A percentile compares a stretch with the other conserved stretches of the same genome.
These are phyloP conservation scores for Cocos nucifera DNA, from an alignment of 176 grass and related monocot genomes.

Conservation along the genomic window DNA sequence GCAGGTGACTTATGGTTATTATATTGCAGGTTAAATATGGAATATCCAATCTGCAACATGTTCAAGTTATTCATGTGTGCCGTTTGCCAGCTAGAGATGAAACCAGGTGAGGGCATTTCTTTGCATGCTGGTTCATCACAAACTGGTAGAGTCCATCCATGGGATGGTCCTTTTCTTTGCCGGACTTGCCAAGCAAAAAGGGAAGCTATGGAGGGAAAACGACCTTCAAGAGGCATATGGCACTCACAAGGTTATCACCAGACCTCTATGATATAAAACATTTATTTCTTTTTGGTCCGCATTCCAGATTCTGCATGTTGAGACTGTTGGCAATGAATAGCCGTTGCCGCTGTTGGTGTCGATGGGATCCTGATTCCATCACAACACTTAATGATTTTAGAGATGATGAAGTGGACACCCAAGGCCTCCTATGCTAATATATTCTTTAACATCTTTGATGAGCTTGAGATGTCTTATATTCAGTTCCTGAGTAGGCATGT, in stretches of 20 bases:
- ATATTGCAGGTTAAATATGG: conserved; percentile 51
- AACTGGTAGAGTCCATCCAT: conserved; percentile 42
- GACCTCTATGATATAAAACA: too few species aligned
- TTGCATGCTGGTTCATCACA: conserved; percentile 42
- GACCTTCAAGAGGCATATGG: conserved; percentile 46
- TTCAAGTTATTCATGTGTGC: conserved; percentile 78
- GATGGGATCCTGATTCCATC: too few species aligned
- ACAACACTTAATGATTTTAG: too few species aligned
- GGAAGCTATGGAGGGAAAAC: conserved; percentile 93
- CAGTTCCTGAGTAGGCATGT: too few species aligned
- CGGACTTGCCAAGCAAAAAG: conserved; percentile 74
- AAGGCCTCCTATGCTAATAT: too few species aligned
- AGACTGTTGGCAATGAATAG: too few species aligned
- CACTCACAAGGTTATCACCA: not conserved
- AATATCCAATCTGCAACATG: conserved; percentile 45
- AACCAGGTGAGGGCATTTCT: conserved; percentile 77
- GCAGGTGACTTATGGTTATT: conserved; percentile 13
- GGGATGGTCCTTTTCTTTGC: conserved; percentile 93
- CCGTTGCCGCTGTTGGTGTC: too few species aligned
- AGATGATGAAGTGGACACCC: too few species aligned
- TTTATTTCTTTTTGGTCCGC: too few species aligned
- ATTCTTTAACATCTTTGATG: too few species aligned
- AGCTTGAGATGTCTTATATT: too few species aligned
- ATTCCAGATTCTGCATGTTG: too few species aligned
- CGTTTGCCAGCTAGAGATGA: conserved; percentile 84